These are phyloP conservation scores for Trifolium dubium DNA, from an alignment of 306 rosid species.

Conservation along the genomic window DNA sequence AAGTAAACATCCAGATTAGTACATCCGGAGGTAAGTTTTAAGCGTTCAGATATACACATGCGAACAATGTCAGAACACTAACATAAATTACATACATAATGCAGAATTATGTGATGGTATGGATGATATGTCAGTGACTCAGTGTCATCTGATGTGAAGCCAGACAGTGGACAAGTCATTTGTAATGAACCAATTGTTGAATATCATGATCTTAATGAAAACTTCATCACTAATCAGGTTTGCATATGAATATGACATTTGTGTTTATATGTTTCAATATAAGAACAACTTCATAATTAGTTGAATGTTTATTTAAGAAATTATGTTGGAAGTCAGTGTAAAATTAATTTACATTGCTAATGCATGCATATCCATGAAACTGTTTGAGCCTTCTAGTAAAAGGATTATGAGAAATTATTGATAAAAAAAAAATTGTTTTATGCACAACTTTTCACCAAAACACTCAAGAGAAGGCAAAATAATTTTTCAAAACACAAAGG, in stretches of 20 bases:
- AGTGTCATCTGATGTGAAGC: background rate
- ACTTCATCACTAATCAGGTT: background rate
- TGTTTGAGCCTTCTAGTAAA: no score
- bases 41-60: background rate
- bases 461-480: no score
- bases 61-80: background rate
- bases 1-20: background rate
- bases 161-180: background rate
- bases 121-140: background rate
- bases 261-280: background rate
- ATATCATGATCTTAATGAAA: background rate
- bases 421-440: no score
- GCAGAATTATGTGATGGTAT: background rate
- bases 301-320: background rate
- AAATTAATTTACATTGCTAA: no score
- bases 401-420: no score
- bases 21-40: background rate
- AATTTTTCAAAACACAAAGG: no score
- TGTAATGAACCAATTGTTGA: background rate
- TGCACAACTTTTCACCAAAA: no score
- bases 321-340: background rate
- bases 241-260: background rate
- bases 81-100: background rate
- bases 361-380: no score
- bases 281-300: background rate